These are phyloP conservation scores for Plasmodium gonderi DNA, from an alignment of 169 alveolate species.

Conservation along the genomic window DNA sequence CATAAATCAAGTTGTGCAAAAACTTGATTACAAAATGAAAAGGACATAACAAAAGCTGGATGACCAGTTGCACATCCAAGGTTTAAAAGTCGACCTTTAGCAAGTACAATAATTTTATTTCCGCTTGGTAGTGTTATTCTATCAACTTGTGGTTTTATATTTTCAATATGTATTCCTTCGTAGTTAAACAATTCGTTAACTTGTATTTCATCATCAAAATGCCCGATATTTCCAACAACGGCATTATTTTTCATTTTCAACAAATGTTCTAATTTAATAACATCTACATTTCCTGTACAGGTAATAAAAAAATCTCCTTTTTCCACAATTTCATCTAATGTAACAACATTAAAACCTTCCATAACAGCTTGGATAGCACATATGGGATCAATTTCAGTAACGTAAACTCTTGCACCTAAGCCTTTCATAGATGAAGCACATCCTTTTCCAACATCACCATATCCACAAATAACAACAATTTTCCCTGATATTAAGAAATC, in stretches of 20 bases:
- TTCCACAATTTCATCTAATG: constrained; percentile 91
- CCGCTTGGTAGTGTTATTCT: constrained; percentile 91
- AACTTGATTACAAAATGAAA: constrained; percentile 96
- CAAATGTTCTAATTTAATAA: constrained; percentile 95
- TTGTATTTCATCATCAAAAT: constrained; percentile 98
- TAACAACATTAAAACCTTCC: constrained; percentile 97
- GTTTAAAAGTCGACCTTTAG: constrained; percentile 97
- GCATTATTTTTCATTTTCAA: constrained; percentile 98
- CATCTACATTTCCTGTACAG: constrained; percentile 96
- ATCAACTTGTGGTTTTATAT: constrained; percentile 96
- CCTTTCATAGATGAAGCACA: constrained; percentile 97
- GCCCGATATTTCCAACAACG: constrained; percentile 96
- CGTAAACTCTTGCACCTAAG: constrained; percentile 96
- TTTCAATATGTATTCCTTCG: constrained; percentile 91
- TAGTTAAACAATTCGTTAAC: constrained; percentile 91
- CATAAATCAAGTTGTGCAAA: constrained; percentile 87
- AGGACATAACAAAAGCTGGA: constrained; percentile 99
- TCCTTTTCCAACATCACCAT: constrained; percentile 99
- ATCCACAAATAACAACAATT: constrained; percentile 96
- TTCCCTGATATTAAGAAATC: constrained; percentile 98
- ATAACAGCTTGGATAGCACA: constrained; percentile 98
- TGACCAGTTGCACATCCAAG: constrained; percentile 99
- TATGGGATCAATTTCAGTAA: constrained; percentile 98
- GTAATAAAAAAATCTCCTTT: constrained; percentile 96
- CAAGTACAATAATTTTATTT: constrained; percentile 94